Base-by-base conservation (phyloP, 352 stramenopile genomes). In the Globisporangium megalacanthum region DNA sequence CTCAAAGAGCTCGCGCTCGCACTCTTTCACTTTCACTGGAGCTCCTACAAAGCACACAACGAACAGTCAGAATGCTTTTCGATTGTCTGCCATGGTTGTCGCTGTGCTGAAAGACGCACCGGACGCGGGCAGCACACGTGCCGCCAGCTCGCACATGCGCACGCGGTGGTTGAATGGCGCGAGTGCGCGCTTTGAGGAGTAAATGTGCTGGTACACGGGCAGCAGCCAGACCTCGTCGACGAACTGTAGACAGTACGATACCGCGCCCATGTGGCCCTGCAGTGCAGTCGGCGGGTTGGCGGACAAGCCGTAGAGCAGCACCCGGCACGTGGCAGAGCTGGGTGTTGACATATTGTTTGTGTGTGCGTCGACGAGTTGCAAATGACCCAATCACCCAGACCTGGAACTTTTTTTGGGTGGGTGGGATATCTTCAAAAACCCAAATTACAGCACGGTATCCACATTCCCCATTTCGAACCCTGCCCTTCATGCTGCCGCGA, bases 221-320 rank as follows among this genome's bases (percentile, higher is more conserved):
- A 96, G 51, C n/a, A 96, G 55, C 88, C 88, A 96, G 39, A 96
- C 71, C 66, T 96, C 81, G 56, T 96, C 87, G 51, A 88, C 93
- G 36, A 83, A 54, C 25, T 56, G 25, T 11, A 65, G 72, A 52
- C 73, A 89, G 62, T 87, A 74, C 49, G 78, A 62, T 19, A 94
- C 72, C 15, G 90, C 71, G 35, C 88, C 87, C 77, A 90, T 86
- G 77, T 96, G 88, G 20, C 85, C 88, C 36, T 62, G 54, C 54
- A 66, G 49, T 10, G 78, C 83, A 39, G 77, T 91, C 10, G 83
- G 83, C 25, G 88, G 88, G 70, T 96, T 95, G 4, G 82, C 88
- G 42, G 88, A 96, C 58, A 76, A 82, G 53, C 87, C 87, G 52
- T 90, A 96, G 10, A 96, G 69, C 56, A 96, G 66, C 56, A 46